A percentile compares a stretch with the other conserved stretches of the same genome.
Conservation (phyloP, 1,139 yeast species). For the Candida tetrigidarum region DNA sequence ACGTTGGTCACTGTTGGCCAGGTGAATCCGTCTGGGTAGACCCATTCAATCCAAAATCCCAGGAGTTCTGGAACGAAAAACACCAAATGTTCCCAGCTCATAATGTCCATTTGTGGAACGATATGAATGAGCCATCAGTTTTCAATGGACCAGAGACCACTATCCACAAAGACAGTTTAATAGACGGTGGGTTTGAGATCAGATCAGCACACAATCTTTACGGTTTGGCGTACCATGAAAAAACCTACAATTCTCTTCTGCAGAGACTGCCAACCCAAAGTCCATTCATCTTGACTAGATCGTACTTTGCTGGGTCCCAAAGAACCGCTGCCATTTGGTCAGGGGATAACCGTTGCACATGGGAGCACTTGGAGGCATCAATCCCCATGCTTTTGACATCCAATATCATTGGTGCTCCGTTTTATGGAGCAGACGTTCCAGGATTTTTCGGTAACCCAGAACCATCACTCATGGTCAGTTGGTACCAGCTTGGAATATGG, state of each 20-base stretch:
- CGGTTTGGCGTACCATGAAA: slow-evolving; percentile 79
- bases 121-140: slow-evolving; percentile 97
- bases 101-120: slow-evolving; percentile 92
- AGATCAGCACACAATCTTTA: slow-evolving; percentile 87
- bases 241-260: slow-evolving; percentile 70
- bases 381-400: slow-evolving; percentile 87
- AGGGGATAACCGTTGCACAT: slow-evolving; percentile 92
- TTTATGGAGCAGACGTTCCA: slow-evolving; percentile 96
- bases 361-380: slow-evolving; percentile 84
- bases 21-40: slow-evolving; percentile 97
- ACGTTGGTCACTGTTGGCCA: slow-evolving; percentile 96
- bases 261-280: slow-evolving; percentile 55
- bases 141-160: slow-evolving; percentile 95
- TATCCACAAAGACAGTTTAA: slow-evolving; percentile 80
- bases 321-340: slow-evolving; percentile 96
- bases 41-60: slow-evolving; percentile 68
- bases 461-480: no score
- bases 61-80: slow-evolving; percentile 58
- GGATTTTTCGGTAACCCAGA: slow-evolving; percentile 94
- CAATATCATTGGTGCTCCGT: slow-evolving; percentile 87
- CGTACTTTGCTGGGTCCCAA: slow-evolving; percentile 91
- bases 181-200: slow-evolving; percentile 84
- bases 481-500: slow-evolving; percentile 97
- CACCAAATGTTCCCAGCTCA: slow-evolving; percentile 52
- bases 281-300: slow-evolving; percentile 89